A percentile compares a stretch with the other conserved stretches of the same genome.
phyloP scores from a whole-genome alignment of 2,329 filamentous ascomycete species.

The Aspergillus sp. region DNA sequence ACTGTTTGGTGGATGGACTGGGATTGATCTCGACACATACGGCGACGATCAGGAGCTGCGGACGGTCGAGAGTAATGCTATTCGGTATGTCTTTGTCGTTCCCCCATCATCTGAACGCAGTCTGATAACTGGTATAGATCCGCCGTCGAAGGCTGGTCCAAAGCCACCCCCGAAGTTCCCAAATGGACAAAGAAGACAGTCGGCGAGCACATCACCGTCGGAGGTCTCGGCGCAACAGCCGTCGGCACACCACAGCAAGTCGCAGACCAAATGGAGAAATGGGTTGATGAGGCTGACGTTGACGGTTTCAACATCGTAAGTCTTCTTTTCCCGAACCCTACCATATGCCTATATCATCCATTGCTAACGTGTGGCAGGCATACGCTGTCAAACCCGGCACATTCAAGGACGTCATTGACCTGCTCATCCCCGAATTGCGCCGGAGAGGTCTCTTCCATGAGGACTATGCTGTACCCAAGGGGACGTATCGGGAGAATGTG shows the following conservation, averaged over 20 bases:
- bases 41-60: constrained; percentile 58
- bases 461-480: constrained; percentile 31
- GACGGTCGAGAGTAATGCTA: constrained; percentile 56
- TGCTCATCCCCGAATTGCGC: constrained; percentile 58
- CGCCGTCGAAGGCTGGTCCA: constrained; percentile 45
- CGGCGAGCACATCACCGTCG: constrained; percentile 60
- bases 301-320: constrained; percentile 69
- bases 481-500: constrained; percentile 37
- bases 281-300: constrained; percentile 62
- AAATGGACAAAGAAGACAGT: constrained; percentile 70
- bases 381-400: constrained; percentile 62
- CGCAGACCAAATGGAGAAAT: constrained; percentile 60
- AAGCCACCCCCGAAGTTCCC: constrained; percentile 51
- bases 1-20: constrained; percentile 69
- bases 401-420: constrained; percentile 61
- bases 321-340: not conserved
- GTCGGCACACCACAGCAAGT: constrained; percentile 60
- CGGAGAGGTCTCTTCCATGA: constrained; percentile 44
- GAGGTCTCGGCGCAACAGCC: constrained; percentile 58
- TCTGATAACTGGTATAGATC: constrained; percentile 28
- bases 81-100: constrained; percentile 33
- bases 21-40: constrained; percentile 56
- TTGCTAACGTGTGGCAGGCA: constrained; percentile 31
- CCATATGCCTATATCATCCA: no score
- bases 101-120: not conserved